Evolutionary conservation across 495 filamentous ascomycete genomes (phyloP), one percentile per base, ranked within the genome.

Genomic region (Neurospora sp.): DNA sequence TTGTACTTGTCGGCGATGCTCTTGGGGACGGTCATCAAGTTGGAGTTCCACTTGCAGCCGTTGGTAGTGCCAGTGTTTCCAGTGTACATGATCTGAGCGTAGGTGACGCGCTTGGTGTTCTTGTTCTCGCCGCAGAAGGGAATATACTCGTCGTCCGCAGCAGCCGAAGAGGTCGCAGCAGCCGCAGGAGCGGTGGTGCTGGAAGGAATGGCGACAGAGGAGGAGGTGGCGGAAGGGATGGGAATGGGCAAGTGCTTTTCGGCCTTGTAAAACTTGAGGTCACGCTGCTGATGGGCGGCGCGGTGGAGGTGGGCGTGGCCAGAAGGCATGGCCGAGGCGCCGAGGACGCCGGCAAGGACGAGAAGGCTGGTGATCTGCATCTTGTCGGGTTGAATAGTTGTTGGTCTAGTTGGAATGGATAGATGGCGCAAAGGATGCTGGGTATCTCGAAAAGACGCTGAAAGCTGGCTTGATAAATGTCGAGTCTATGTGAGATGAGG

Each of bases 21-120:
- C 74, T 74, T 84, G 73, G 79, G 70, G 35, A 84, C 76, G 9
- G 77, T 68, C 75, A 83, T 84, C 40, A 82, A 69, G 76, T 83
- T 83, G 74, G 78, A 80, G 75, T 77, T 77, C 78, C 79, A 81
- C 1, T 59, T 4, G 78, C 79, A 83, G 69, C 75, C 73, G 61
- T 73, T 76, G 61, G 41, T 48, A 39, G 69, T 76, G 42, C 79
- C 80, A n/a, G 72, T 61, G 75, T 82, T 81, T 72, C 81, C 81
- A 10, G 72, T 76, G 76, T 83, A 83, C 45, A 72, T 70, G 72
- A 83, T 74, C 72, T 83, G 77, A 9, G 71, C 81, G n/a, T 40
- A 44, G 31, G 81, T 83, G 3, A 79, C 80, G 18, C 81, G 81
- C 79, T 83, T 83, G 69, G 42, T 68, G 41, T 59, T 40, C 53